These are phyloP conservation scores for Coemansia sp. DNA, from an alignment of 192 early-diverging fungal species.

Conservation along the genomic window DNA sequence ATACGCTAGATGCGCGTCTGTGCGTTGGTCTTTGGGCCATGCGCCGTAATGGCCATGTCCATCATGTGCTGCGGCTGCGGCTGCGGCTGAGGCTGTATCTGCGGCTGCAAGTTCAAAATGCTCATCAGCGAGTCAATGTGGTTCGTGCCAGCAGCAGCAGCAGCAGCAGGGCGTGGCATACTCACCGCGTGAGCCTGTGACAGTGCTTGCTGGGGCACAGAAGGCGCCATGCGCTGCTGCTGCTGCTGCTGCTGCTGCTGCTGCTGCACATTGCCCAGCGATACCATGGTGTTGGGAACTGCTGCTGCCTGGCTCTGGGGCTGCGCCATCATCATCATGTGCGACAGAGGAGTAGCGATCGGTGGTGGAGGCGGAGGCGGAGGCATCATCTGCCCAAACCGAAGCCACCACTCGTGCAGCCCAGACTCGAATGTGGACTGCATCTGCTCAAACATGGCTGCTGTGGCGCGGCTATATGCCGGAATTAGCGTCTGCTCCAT, in stretches of 20 bases:
- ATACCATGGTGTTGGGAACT: background rate
- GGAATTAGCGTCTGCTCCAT: conserved; percentile 52
- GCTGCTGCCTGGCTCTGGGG: conserved; percentile 1
- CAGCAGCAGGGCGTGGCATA: conserved; percentile 7
- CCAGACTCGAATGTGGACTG: conserved; percentile 47
- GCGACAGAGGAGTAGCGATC: conserved; percentile 38
- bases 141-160: conserved; percentile 3
- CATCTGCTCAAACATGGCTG: conserved; percentile 56
- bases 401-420: conserved; percentile 50
- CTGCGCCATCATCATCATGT: conserved; percentile 42
- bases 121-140: conserved; percentile 36
- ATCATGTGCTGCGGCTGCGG: background rate
- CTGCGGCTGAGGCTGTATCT: conserved; percentile 1
- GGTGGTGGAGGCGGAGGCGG: conserved; percentile 36
- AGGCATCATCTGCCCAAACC: conserved; percentile 46
- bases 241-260: conserved; percentile 5
- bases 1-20: background rate
- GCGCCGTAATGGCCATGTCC: background rate
- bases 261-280: background rate
- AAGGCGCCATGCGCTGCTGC: conserved; percentile 6
- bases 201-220: conserved; percentile 9
- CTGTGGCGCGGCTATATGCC: conserved; percentile 48
- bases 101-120: conserved; percentile 18
- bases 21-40: background rate
- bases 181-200: background rate